These are phyloP conservation scores for Penicillium cinerascens DNA, from an alignment of 495 filamentous ascomycete species.

Conservation along the genomic window DNA sequence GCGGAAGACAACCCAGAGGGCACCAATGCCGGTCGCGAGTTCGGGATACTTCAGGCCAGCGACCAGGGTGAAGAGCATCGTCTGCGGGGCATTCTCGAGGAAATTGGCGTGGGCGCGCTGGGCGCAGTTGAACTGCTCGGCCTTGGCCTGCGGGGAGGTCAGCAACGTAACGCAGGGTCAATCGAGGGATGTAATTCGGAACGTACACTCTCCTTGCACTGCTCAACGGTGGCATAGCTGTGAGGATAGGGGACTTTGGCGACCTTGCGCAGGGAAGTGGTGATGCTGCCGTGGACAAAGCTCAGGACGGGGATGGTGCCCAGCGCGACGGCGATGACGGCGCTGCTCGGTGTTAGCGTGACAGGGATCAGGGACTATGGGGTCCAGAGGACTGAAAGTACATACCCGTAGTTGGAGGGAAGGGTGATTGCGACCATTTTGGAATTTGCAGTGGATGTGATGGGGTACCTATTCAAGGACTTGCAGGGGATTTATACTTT, in stretches of 20 bases:
- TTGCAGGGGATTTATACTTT: background rate
- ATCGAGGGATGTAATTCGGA: background rate
- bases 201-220: conserved; percentile 51
- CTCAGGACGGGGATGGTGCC: conserved; percentile 52
- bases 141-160: conserved; percentile 29
- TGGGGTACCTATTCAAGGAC: background rate
- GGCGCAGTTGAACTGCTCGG: conserved; percentile 59
- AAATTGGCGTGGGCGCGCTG: conserved; percentile 73
- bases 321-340: conserved; percentile 57
- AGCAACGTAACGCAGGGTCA: background rate
- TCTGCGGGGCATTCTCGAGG: conserved; percentile 59
- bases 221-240: conserved; percentile 56
- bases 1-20: conserved; percentile 54
- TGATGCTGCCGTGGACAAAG: conserved; percentile 54
- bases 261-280: conserved; percentile 43
- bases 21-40: conserved; percentile 48
- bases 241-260: conserved; percentile 61
- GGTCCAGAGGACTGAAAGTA: background rate
- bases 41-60: conserved; percentile 57
- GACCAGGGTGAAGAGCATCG: conserved; percentile 55
- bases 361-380: background rate
- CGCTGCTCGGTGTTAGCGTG: conserved; percentile 28
- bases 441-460: background rate
- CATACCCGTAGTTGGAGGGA: conserved; percentile 51
- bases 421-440: conserved; percentile 42